Conservation (phyloP, 192 early-diverging fungal species). For the Phycomyces nitens region DNA sequence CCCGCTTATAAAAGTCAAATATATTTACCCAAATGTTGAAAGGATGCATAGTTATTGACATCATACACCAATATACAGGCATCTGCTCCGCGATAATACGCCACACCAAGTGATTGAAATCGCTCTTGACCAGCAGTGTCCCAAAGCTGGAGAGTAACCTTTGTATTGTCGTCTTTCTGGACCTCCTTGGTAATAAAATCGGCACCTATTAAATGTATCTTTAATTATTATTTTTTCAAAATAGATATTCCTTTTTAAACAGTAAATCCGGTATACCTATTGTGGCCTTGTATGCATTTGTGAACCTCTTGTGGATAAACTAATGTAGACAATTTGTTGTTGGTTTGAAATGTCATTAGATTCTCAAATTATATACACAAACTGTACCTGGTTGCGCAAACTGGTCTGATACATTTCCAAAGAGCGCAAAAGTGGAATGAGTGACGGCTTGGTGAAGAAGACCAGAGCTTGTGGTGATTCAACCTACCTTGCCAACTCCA, state of each 20-base stretch:
- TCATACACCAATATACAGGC: slow-evolving; percentile 95
- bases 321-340: slow-evolving; percentile 35
- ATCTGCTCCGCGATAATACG: slow-evolving; percentile 97
- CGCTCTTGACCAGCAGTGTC: slow-evolving; percentile 97
- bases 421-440: neutral
- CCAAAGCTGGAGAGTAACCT: slow-evolving; percentile 80
- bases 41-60: slow-evolving; percentile 84
- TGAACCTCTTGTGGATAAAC: slow-evolving; percentile 91
- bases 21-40: slow-evolving; percentile 75
- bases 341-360: neutral
- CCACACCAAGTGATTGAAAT: slow-evolving; percentile 93
- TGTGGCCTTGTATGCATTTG: slow-evolving; percentile 95
- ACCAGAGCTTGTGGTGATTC: neutral
- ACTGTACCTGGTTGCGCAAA: slow-evolving; percentile 34
- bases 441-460: neutral
- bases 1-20: neutral
- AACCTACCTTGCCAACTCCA: slow-evolving; percentile 52
- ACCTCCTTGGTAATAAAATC: slow-evolving; percentile 98
- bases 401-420: slow-evolving; percentile 22
- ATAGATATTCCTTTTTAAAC: too few relatives aligned
- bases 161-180: slow-evolving; percentile 70
- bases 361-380: neutral
- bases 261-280: too few relatives aligned
- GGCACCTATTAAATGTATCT: slow-evolving; percentile 44
- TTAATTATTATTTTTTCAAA: too few relatives aligned